Evolutionary conservation across 1,284 basidiomycete genomes (phyloP), one percentile per base, ranked within the genome.

Genomic region (Pisolithus thermaeus): DNA sequence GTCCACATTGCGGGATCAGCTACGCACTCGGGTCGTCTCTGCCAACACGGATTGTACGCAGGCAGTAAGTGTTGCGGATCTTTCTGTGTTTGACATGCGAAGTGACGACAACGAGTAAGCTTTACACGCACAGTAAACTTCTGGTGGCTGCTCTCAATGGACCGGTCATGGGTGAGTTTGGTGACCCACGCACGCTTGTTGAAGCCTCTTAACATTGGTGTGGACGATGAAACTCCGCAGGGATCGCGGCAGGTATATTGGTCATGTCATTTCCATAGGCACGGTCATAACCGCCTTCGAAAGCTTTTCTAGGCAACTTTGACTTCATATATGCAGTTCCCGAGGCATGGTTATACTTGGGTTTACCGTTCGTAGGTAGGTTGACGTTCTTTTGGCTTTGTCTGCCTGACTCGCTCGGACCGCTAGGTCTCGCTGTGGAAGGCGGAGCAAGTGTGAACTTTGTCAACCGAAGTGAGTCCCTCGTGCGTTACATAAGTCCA

Each of bases 271-370:
- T 37, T 28, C 18, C 3, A 25, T 22, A n/a, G 11, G 4, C 23
- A 4, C 25, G n/a, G 20, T 11, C 30, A 28, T 47, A 30, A 38
- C 39, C 40, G 50, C 25, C 25, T 7, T 12, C 32, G 44, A 3
- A 58, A 86, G 84, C 84, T 1, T 79, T 85, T 58, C 67, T 87
- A 23, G 84, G 84, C 1, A 77, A 85, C 54, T 86, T 86, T 58
- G 84, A 88, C 60, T 85, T 87, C 60, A 83, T 87, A 25, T 87
- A 85, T 55, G 73, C 77, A n/a, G 64, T 86, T 54, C 80, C 81
- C 1, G 70, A 75, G 51, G 74, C 69, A 2, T 87, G 82, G 81
- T 63, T 87, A 11, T 77, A 78, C 27, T 72, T 80, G 1, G 84
- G 83, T 1, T 87, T 87, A 59, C 75, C 83, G 0, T 85, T 84